Percentiles rank a stretch among this genome's conserved stretches.
Conservation (phyloP, 140 eudicot genomes). For the Flaveria floridana region DNA sequence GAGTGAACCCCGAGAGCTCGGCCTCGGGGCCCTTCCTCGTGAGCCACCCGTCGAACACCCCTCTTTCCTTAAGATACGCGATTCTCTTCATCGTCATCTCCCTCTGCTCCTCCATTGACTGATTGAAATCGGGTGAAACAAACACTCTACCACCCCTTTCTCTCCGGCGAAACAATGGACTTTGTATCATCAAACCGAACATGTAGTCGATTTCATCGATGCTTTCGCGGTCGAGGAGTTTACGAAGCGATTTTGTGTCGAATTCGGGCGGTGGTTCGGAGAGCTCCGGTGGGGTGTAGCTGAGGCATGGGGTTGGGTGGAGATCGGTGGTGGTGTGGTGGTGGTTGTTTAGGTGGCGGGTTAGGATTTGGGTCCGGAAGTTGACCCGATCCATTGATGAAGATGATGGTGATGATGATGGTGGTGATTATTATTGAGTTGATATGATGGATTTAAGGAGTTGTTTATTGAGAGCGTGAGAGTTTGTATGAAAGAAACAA, state of each 20-base stretch:
- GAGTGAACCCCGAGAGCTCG: conserved; percentile 6
- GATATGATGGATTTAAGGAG: not conserved
- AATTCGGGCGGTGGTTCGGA: conserved; percentile 3
- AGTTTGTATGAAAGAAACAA: not conserved
- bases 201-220: conserved; percentile 1
- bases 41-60: conserved; percentile 22
- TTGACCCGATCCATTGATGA: conserved; percentile 22
- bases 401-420: not conserved
- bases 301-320: conserved; percentile 9
- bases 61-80: not conserved
- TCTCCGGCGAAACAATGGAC: conserved; percentile 20
- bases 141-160: conserved; percentile 23
- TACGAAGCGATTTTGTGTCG: conserved; percentile 2
- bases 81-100: conserved; percentile 23
- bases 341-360: conserved; percentile 15
- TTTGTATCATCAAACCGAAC: conserved; percentile 18
- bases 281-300: conserved; percentile 20
- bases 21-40: not conserved
- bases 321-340: not conserved
- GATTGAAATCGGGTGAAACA: conserved; percentile 4
- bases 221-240: not conserved
- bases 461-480: not conserved
- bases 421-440: not conserved
- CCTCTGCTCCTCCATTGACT: conserved; percentile 24
- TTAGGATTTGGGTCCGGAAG: conserved; percentile 25